Percentiles rank a stretch among this genome's conserved stretches.
phyloP scores from a whole-genome alignment of 345 rosid species.

The Isatis tinctoria region DNA sequence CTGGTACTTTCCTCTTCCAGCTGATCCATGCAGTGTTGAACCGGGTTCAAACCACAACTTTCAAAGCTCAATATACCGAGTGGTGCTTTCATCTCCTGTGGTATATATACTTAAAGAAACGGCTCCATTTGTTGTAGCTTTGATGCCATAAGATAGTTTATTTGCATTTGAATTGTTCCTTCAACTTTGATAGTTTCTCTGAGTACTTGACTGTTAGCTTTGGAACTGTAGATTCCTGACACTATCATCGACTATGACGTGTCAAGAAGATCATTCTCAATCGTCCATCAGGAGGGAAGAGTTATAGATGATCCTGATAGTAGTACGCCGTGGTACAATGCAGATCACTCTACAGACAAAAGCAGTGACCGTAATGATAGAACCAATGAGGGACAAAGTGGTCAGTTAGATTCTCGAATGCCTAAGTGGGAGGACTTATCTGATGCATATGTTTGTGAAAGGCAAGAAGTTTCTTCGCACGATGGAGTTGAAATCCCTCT shows the following conservation, averaged over 20 bases:
- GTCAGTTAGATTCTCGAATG: slow-evolving; percentile 14
- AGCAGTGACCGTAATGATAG: not conserved
- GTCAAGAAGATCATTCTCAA: slow-evolving; percentile 47
- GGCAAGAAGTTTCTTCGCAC: slow-evolving; percentile 60
- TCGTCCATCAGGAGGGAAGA: slow-evolving; percentile 48
- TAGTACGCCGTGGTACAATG: slow-evolving; percentile 24
- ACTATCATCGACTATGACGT: slow-evolving; percentile 74
- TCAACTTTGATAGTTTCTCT: not conserved
- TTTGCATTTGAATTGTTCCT: not conserved
- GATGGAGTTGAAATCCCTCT: slow-evolving; percentile 76
- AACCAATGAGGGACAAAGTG: slow-evolving; percentile 18
- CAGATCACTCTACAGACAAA: slow-evolving; percentile 25
- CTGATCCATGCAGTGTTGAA: slow-evolving; percentile 45
- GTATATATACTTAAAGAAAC: slow-evolving; percentile 38
- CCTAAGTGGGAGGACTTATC: slow-evolving; percentile 51
- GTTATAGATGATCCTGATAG: slow-evolving; percentile 31
- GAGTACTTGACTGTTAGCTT: not conserved
- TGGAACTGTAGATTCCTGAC: slow-evolving; percentile 73
- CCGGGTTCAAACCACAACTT: slow-evolving; percentile 91
- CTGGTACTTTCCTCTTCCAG: slow-evolving; percentile 84
- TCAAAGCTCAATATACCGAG: slow-evolving; percentile 54
- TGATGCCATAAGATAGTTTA: not conserved
- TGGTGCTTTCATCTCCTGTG: slow-evolving; percentile 90
- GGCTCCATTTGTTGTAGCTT: not conserved
- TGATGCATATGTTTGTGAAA: slow-evolving; percentile 59